Conservation (phyloP, 306 rosid species). For the Prunus mongolica region DNA sequence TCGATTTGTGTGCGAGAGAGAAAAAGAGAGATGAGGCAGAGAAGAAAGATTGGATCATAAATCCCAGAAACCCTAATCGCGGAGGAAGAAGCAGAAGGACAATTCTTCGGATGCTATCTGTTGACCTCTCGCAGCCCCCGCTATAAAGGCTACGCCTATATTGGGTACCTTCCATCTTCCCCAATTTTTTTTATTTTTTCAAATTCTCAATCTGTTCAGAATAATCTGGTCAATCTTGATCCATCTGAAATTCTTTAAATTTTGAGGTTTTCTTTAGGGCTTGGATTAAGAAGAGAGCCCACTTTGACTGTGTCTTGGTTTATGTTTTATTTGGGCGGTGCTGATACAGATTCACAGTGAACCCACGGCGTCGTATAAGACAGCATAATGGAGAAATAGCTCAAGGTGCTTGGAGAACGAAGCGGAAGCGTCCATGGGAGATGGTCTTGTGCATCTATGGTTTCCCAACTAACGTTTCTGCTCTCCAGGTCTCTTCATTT, state of each 20-base stretch:
- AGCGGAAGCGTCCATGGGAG: slow-evolving; percentile 87
- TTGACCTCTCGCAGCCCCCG: slow-evolving; percentile 76
- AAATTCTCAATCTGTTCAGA: background rate
- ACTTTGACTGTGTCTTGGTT: background rate
- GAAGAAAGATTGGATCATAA: slow-evolving; percentile 39
- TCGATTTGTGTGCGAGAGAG: background rate
- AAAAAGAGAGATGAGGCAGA: slow-evolving; percentile 39
- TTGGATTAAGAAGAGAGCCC: background rate
- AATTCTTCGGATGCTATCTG: slow-evolving; percentile 85
- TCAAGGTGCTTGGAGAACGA: slow-evolving; percentile 82
- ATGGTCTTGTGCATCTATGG: slow-evolving; percentile 92
- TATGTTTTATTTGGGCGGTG: background rate
- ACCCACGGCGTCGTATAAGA: slow-evolving; percentile 81
- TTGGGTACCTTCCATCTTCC: slow-evolving; percentile 44
- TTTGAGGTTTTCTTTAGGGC: background rate
- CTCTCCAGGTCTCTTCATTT: slow-evolving; percentile 63
- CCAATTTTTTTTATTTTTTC: background rate
- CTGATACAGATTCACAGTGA: slow-evolving; percentile 71
- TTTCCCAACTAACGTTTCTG: slow-evolving; percentile 82
- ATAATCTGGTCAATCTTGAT: background rate
- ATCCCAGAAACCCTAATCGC: slow-evolving; percentile 29
- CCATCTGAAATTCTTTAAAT: background rate
- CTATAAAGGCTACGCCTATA: slow-evolving; percentile 81
- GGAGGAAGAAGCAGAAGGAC: slow-evolving; percentile 23
- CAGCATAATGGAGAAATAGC: slow-evolving; percentile 89